Percentiles rank a stretch among this genome's conserved stretches.
Evolutionary conservation across 768 basidiomycete species (phyloP).

Genomic region (Russula olivacea): DNA sequence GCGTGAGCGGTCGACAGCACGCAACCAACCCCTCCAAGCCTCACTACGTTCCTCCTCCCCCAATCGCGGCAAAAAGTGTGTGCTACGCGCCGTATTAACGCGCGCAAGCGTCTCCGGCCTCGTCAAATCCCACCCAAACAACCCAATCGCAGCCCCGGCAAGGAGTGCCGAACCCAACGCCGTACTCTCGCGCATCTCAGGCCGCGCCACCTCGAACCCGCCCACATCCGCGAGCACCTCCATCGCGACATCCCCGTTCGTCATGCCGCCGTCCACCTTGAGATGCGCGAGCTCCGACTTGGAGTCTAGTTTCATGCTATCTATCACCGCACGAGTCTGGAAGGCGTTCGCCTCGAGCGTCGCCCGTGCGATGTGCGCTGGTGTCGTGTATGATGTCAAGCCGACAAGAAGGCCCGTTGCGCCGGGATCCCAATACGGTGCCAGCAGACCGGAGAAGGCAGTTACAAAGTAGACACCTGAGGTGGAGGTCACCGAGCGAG

Average conservation of each 20-base stretch:
- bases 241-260: conserved; percentile 89
- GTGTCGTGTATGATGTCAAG: conserved; percentile 82
- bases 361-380: conserved; percentile 89
- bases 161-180: conserved; percentile 93
- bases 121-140: conserved; percentile 89
- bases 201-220: conserved; percentile 86
- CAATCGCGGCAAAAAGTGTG: conserved; percentile 57
- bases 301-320: conserved; percentile 93
- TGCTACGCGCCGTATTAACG: conserved; percentile 83
- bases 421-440: conserved; percentile 95
- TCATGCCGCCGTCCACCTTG: conserved; percentile 98
- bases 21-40: conserved; percentile 79
- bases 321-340: conserved; percentile 92
- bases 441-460: conserved; percentile 91
- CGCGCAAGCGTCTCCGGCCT: conserved; percentile 76
- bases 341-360: conserved; percentile 95
- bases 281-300: conserved; percentile 71
- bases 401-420: conserved; percentile 86
- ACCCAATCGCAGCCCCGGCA: conserved; percentile 78
- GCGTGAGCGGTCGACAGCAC: conserved; percentile 77
- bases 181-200: conserved; percentile 96
- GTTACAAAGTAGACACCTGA: conserved; percentile 97
- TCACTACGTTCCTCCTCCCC: conserved; percentile 49
- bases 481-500: conserved; percentile 65
- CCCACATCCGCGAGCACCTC: conserved; percentile 81